phyloP scores from a whole-genome alignment of 1,284 basidiomycete species.

The Apiotrichum veenhuisii region DNA sequence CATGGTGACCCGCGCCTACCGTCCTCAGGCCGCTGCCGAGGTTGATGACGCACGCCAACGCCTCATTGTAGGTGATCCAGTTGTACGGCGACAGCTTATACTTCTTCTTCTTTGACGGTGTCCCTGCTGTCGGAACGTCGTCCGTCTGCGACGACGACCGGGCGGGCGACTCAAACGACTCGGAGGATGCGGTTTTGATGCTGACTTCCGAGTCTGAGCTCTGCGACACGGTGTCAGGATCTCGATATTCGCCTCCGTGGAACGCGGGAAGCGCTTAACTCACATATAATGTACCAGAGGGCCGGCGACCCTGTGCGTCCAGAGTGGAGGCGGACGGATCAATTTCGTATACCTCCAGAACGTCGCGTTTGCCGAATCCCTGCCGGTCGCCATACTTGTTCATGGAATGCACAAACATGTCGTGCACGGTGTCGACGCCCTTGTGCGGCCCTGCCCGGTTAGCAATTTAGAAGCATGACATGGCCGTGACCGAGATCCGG shows the following conservation, averaged over 20 bases:
- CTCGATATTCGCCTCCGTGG: too few species aligned
- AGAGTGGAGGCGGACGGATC: not conserved
- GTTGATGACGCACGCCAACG: slow-evolving; percentile 61
- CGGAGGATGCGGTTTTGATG: not conserved
- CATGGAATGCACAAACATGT: slow-evolving; percentile 70
- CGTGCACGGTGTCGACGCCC: slow-evolving; percentile 76
- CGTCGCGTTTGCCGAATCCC: slow-evolving; percentile 75
- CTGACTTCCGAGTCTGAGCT: too few species aligned
- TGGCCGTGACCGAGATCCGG: too few species aligned
- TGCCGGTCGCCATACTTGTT: slow-evolving; percentile 68
- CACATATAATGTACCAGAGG: too few species aligned
- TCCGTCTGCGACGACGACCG: not conserved
- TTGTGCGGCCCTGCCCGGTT: slow-evolving; percentile 67
- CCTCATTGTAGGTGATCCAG: slow-evolving; percentile 69
- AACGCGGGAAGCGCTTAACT: too few species aligned
- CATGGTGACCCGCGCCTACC: slow-evolving; percentile 58
- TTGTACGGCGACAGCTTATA: slow-evolving; percentile 86
- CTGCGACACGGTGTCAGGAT: too few species aligned
- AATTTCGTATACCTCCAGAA: slow-evolving; percentile 58
- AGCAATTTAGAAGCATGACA: too few species aligned
- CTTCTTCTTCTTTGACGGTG: slow-evolving; percentile 58
- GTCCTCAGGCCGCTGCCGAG: slow-evolving; percentile 70
- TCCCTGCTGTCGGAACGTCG: too few species aligned
- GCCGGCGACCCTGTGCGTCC: not conserved
- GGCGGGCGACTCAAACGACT: not conserved